Conservation (phyloP, 768 basidiomycete species). For the Russula brevipes region DNA sequence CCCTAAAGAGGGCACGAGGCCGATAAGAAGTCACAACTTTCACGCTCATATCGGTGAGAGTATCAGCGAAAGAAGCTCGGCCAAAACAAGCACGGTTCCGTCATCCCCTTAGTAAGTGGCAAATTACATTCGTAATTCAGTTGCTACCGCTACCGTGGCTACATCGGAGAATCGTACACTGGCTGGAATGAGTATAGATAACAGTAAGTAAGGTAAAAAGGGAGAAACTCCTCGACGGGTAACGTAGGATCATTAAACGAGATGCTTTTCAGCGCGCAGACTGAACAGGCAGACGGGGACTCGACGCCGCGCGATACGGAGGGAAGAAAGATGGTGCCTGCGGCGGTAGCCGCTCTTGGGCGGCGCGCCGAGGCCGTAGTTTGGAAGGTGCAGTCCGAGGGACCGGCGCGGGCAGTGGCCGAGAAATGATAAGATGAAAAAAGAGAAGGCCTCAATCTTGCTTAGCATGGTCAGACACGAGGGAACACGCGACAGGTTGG, state of each 20-base stretch:
- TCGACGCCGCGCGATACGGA: background rate
- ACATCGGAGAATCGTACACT: constrained; percentile 13
- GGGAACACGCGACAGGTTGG: constrained; percentile 11
- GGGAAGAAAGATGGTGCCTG: background rate
- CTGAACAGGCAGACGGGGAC: background rate
- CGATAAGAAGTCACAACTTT: constrained; percentile 14
- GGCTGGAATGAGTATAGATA: constrained; percentile 8
- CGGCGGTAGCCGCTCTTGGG: constrained; percentile 9
- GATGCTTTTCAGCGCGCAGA: background rate
- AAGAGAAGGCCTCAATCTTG: constrained; percentile 7
- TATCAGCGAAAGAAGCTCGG: constrained; percentile 14
- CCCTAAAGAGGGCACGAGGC: constrained; percentile 17
- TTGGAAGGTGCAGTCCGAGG: constrained; percentile 6
- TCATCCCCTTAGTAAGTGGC: constrained; percentile 9
- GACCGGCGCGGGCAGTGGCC: constrained; percentile 10
- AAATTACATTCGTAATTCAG: constrained; percentile 17
- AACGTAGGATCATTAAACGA: constrained; percentile 15
- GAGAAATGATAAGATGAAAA: constrained; percentile 12
- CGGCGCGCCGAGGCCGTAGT: constrained; percentile 7
- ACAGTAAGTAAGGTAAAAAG: constrained; percentile 18
- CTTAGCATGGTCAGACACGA: constrained; percentile 10
- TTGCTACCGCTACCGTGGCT: constrained; percentile 15
- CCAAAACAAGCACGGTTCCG: constrained; percentile 2
- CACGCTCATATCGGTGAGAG: constrained; percentile 24
- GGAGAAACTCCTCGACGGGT: background rate